A percentile compares a stretch with the other conserved stretches of the same genome.
Evolutionary conservation across 306 rosid species (phyloP).

Genomic region (Begonia masoniana): DNA sequence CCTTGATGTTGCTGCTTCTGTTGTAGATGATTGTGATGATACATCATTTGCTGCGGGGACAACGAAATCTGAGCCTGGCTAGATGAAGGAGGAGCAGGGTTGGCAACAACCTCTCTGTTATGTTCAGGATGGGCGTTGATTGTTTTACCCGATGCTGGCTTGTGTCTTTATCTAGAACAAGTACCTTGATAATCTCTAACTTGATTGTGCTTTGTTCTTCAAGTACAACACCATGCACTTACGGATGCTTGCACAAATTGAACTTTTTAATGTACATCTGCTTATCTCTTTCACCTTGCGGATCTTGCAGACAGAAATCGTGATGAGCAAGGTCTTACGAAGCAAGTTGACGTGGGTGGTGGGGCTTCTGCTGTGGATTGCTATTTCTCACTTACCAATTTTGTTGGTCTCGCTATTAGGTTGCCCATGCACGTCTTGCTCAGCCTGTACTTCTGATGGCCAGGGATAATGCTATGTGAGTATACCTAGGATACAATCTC

Average conservation of each 20-base stretch:
- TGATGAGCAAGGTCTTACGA: too few species aligned
- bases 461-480: neutral
- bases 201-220: too few species aligned
- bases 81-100: too few species aligned
- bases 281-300: neutral
- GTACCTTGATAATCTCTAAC: neutral
- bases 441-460: conserved; percentile 70
- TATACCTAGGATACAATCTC: too few species aligned
- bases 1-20: conserved; percentile 22
- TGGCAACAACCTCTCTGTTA: too few species aligned
- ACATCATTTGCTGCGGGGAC: conserved; percentile 20
- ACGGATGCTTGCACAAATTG: too few species aligned
- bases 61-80: too few species aligned
- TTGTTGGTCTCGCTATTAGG: conserved; percentile 33
- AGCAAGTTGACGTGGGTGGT: too few species aligned
- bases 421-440: conserved; percentile 63
- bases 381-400: conserved; percentile 30
- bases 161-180: conserved; percentile 1
- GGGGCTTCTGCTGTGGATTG: neutral
- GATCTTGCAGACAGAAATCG: too few species aligned
- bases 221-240: too few species aligned
- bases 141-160: neutral
- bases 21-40: conserved; percentile 7
- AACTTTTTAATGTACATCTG: too few species aligned
- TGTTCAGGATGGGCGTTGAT: too few species aligned